Evolutionary conservation across 2,329 filamentous ascomycete genomes (phyloP), one percentile per base, ranked within the genome.

Genomic region (Venturia effusa): DNA sequence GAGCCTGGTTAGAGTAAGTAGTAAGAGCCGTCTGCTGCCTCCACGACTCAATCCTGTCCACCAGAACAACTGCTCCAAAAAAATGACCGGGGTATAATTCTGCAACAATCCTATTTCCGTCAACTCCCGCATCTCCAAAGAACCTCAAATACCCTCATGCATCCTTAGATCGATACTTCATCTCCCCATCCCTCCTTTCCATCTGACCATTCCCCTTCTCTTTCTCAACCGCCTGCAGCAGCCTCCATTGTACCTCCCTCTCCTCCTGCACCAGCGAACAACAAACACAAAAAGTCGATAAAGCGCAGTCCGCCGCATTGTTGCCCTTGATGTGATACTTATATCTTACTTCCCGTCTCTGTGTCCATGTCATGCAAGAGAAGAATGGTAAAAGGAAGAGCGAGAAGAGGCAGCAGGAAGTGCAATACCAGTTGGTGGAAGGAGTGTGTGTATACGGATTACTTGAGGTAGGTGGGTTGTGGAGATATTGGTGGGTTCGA

Each of bases 191-290:
- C 34, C 34, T 60, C 57, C 34, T 43, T 6, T 60, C 57, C 57
- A 39, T 60, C 39, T 60, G 34, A 3, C 34, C 57, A n/a, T 7
- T 15, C 39, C 57, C 57, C 39, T 39, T 43, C 1, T 24, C 24
- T 19, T 40, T 43, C 34, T 60, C 34, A 22, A 40, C 24, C 34
- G 15, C 39, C 17, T 43, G 27, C 34, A 40, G 34, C 57, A 60
- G 40, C 30, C 59, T 37, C 62, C 55, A 66, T 34, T 37, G 17
- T 2, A 62, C 59, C 51, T 66, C 65, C 39, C 45, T 59, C 30
- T 66, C 65, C 51, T 66, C 65, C 43, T 66, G 65, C n/a, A 66
- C 45, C 30, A 64, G 37, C n/a, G 65, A 32, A 51, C 65, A 66
- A 32, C 43, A 64, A 24, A 41, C 27, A 59, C 62, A 66, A 40